These are phyloP conservation scores for Xylaria longipes DNA, from an alignment of 495 filamentous ascomycete genomes.

Conservation along the genomic window DNA sequence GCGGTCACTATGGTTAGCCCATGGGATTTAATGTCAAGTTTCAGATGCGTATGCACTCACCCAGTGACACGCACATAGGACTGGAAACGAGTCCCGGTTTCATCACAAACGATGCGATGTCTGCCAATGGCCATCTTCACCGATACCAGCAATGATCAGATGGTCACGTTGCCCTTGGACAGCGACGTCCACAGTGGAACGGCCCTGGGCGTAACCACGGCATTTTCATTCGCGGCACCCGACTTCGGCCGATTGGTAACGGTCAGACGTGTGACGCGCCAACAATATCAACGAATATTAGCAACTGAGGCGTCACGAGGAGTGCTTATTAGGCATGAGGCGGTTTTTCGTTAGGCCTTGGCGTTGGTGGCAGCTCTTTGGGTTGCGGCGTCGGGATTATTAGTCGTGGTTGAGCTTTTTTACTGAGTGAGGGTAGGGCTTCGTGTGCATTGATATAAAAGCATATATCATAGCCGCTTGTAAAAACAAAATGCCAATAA, in stretches of 20 bases:
- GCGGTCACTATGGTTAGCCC: neutral
- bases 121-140: neutral
- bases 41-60: neutral
- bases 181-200: neutral
- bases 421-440: neutral
- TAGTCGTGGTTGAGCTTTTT: neutral
- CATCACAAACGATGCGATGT: neutral
- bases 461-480: neutral
- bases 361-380: neutral
- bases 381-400: neutral
- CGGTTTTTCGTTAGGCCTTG: neutral
- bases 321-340: neutral
- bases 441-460: neutral
- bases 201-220: neutral
- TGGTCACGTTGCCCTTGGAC: neutral
- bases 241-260: constrained; percentile 16
- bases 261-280: constrained; percentile 11
- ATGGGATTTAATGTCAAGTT: neutral
- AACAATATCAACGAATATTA: neutral
- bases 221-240: neutral
- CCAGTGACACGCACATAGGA: neutral
- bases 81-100: neutral
- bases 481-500: neutral
- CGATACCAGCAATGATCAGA: neutral
- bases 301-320: neutral